phyloP scores from a whole-genome alignment of 1,284 basidiomycete genomes.

The Microbotryum scabiosae region DNA sequence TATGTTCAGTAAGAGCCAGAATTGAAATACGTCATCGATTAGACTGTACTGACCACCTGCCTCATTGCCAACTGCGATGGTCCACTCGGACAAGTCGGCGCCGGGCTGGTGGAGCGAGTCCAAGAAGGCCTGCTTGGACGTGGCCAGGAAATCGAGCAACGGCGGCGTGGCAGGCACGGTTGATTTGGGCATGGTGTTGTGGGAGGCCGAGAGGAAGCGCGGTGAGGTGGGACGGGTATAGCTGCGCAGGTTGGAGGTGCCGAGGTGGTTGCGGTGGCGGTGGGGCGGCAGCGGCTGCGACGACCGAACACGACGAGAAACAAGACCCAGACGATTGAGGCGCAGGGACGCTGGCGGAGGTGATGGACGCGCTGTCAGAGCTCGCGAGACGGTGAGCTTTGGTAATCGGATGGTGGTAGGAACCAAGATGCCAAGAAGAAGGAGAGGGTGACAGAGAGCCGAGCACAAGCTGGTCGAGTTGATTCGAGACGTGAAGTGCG shows the following conservation, averaged over 20 bases:
- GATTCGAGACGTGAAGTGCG: no score
- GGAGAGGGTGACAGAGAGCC: not conserved
- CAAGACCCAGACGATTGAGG: not conserved
- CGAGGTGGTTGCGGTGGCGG: not conserved
- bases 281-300: not conserved
- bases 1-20: not conserved
- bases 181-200: not conserved
- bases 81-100: slow-evolving; percentile 51
- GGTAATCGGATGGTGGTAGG: not conserved
- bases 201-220: not conserved
- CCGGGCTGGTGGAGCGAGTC: slow-evolving; percentile 2
- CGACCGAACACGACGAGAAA: not conserved
- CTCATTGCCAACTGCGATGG: slow-evolving; percentile 80
- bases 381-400: not conserved
- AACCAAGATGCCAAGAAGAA: not conserved
- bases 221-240: not conserved
- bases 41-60: slow-evolving; percentile 63
- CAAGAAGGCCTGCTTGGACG: slow-evolving; percentile 47
- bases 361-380: not conserved
- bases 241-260: not conserved
- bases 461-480: no score
- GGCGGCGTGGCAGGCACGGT: not conserved
- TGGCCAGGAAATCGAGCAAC: slow-evolving; percentile 38
- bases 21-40: not conserved
- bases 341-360: not conserved